Evolutionary conservation across 1,284 basidiomycete species (phyloP).

Genomic region (Cryptococcus sp.): DNA sequence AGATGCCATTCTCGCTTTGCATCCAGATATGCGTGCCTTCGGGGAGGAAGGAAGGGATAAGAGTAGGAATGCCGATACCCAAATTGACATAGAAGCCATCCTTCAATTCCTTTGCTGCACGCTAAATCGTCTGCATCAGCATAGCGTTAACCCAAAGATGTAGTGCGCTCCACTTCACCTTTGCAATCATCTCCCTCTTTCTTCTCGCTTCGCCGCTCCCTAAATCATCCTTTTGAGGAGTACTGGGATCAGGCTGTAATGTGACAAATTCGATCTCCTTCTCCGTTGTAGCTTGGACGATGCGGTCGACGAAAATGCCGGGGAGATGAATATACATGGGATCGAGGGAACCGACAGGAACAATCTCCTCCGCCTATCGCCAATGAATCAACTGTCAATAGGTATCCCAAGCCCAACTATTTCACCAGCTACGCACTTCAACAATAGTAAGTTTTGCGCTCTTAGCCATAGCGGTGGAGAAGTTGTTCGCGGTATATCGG

Average conservation of each 20-base stretch:
- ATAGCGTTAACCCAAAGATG: neutral
- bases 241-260: constrained; percentile 57
- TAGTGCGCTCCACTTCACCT: neutral
- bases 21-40: constrained; percentile 77
- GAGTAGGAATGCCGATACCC: constrained; percentile 81
- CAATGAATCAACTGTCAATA: neutral
- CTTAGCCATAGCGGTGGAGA: constrained; percentile 78
- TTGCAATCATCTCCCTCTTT: constrained; percentile 70
- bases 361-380: constrained; percentile 78
- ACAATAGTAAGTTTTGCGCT: constrained; percentile 86
- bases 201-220: constrained; percentile 58
- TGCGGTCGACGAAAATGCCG: constrained; percentile 79
- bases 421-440: constrained; percentile 59
- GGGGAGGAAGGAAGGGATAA: constrained; percentile 76
- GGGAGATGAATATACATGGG: constrained; percentile 81
- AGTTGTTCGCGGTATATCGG: constrained; percentile 82
- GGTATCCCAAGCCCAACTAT: no score
- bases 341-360: constrained; percentile 75
- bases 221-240: constrained; percentile 51
- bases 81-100: constrained; percentile 79
- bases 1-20: constrained; percentile 89
- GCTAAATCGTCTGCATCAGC: constrained; percentile 3
- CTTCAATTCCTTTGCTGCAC: constrained; percentile 79
- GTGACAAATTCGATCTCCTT: constrained; percentile 76
- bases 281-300: constrained; percentile 69